Conservation (phyloP, 441 rosid species). For the Biscutella laevigata region DNA sequence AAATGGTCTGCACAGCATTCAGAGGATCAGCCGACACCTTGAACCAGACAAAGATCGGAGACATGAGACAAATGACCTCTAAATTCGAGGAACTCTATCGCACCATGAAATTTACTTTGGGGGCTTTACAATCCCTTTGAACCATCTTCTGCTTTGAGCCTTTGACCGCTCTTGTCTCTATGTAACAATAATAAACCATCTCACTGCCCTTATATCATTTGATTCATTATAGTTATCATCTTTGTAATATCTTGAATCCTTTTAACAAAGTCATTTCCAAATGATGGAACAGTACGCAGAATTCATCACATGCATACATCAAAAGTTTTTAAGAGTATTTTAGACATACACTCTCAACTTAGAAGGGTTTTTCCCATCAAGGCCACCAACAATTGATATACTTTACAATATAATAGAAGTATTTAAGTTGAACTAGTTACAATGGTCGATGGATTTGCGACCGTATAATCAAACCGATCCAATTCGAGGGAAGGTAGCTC, state of each 20-base stretch:
- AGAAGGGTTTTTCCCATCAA: conserved; percentile 91
- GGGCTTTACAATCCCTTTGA: conserved; percentile 43
- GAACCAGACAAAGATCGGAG: conserved; percentile 64
- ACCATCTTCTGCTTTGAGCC: conserved; percentile 1
- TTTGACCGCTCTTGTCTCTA: neutral
- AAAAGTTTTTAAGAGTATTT: neutral
- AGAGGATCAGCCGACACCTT: conserved; percentile 93
- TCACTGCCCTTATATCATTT: too few relatives aligned
- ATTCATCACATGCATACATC: neutral
- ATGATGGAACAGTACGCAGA: neutral
- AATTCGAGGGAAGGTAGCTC: too few relatives aligned
- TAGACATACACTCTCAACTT: conserved; percentile 83
- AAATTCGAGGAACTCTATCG: conserved; percentile 72
- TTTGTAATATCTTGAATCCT: too few relatives aligned
- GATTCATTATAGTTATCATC: too few relatives aligned
- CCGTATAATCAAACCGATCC: too few relatives aligned
- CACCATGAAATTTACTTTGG: conserved; percentile 51
- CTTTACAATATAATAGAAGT: too few relatives aligned
- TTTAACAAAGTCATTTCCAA: too few relatives aligned
- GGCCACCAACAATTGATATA: conserved; percentile 82
- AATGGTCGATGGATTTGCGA: too few relatives aligned
- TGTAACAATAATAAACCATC: too few relatives aligned
- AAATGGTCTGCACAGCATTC: conserved; percentile 93
- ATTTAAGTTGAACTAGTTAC: too few relatives aligned
- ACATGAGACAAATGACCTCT: conserved; percentile 56